Evolutionary conservation across 495 filamentous ascomycete species (phyloP).

Genomic region (Lentithecium fluviatile): DNA sequence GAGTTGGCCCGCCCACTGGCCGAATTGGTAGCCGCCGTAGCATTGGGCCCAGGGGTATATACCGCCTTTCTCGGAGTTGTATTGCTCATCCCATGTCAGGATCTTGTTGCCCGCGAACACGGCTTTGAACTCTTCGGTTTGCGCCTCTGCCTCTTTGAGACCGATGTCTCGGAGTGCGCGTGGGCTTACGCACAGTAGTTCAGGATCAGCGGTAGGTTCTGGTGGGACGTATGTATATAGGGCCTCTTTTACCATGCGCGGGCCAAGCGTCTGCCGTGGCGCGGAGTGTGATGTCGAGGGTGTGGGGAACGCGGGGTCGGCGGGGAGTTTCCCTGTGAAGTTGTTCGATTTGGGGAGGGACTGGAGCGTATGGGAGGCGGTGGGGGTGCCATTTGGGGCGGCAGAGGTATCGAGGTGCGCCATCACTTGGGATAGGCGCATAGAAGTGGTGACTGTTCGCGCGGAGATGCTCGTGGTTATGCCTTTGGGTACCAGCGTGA

Average conservation of each 20-base stretch:
- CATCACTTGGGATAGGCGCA: slow-evolving; percentile 53
- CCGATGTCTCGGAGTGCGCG: slow-evolving; percentile 78
- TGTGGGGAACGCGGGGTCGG: slow-evolving; percentile 74
- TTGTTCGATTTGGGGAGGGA: slow-evolving; percentile 82
- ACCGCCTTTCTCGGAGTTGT: slow-evolving; percentile 47
- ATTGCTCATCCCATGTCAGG: slow-evolving; percentile 49
- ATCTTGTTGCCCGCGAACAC: slow-evolving; percentile 79
- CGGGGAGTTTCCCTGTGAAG: slow-evolving; percentile 75
- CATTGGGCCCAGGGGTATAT: slow-evolving; percentile 98
- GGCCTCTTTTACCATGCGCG: slow-evolving; percentile 80
- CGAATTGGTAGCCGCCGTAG: slow-evolving; percentile 84
- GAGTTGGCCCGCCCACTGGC: slow-evolving; percentile 86
- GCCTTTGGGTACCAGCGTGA: not conserved
- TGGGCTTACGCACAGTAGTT: slow-evolving; percentile 75
- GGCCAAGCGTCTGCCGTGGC: slow-evolving; percentile 70
- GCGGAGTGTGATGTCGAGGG: slow-evolving; percentile 77
- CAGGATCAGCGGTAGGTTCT: slow-evolving; percentile 63
- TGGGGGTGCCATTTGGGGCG: slow-evolving; percentile 34
- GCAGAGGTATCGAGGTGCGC: slow-evolving; percentile 47
- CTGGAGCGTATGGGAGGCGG: slow-evolving; percentile 49
- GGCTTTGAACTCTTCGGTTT: slow-evolving; percentile 71
- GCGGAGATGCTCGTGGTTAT: slow-evolving; percentile 15
- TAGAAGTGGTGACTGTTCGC: slow-evolving; percentile 21
- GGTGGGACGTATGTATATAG: slow-evolving; percentile 90
- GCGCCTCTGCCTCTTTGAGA: slow-evolving; percentile 62